These are phyloP conservation scores for Rhodotorula sp. DNA, from an alignment of 1,284 basidiomycete genomes.

Conservation along the genomic window DNA sequence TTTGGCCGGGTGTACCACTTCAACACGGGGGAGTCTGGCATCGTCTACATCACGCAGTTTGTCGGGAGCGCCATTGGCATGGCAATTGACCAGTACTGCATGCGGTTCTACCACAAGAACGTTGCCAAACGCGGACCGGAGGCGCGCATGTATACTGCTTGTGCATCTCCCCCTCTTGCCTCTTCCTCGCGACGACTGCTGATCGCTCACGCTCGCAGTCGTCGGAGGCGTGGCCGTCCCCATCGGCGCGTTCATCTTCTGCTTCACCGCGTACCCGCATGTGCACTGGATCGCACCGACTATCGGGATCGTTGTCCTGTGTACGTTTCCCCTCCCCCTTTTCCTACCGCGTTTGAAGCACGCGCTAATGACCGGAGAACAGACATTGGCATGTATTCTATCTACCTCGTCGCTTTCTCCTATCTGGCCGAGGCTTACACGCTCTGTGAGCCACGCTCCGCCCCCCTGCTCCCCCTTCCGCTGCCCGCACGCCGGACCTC, in stretches of 20 bases:
- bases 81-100: slow-evolving; percentile 53
- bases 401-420: slow-evolving; percentile 35
- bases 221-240: slow-evolving; percentile 22
- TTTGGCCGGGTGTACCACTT: slow-evolving; percentile 29
- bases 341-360: background rate
- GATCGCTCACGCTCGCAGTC: slow-evolving; percentile 1
- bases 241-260: slow-evolving; percentile 35
- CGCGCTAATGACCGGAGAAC: background rate
- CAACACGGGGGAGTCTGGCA: slow-evolving; percentile 33
- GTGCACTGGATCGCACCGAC: slow-evolving; percentile 43
- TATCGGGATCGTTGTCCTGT: slow-evolving; percentile 48
- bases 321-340: slow-evolving; percentile 19
- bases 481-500: no score
- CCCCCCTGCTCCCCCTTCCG: no score
- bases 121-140: slow-evolving; percentile 65
- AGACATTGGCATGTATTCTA: slow-evolving; percentile 17
- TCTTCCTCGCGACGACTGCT: background rate
- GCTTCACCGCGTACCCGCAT: slow-evolving; percentile 31
- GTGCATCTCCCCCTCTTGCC: background rate
- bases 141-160: slow-evolving; percentile 67
- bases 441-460: slow-evolving; percentile 28
- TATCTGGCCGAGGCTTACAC: slow-evolving; percentile 47
- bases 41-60: slow-evolving; percentile 37
- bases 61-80: slow-evolving; percentile 36
- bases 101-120: slow-evolving; percentile 48